These are phyloP conservation scores for Talaromyces sp. DNA, from an alignment of 2,329 filamentous ascomycete species.

Conservation along the genomic window DNA sequence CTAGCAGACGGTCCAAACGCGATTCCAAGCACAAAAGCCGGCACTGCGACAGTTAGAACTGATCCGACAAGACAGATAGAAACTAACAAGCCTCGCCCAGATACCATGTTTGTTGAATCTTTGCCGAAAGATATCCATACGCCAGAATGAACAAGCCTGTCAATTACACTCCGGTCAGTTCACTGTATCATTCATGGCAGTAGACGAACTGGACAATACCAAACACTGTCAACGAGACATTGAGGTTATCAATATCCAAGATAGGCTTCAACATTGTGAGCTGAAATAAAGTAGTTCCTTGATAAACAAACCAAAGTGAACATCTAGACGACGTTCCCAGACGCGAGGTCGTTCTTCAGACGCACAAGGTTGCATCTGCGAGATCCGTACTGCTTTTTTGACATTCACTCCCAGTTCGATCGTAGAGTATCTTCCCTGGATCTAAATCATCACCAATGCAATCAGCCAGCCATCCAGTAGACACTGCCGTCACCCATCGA, in stretches of 20 bases:
- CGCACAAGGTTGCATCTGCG: neutral
- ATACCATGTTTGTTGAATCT: slow-evolving; percentile 35
- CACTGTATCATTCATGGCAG: neutral
- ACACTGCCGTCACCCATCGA: neutral
- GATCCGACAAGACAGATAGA: slow-evolving; percentile 1
- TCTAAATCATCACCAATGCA: neutral
- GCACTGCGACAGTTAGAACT: slow-evolving; percentile 37
- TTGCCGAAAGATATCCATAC: slow-evolving; percentile 29
- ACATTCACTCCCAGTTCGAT: neutral
- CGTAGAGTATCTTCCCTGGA: neutral
- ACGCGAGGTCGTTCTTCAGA: neutral
- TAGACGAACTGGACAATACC: slow-evolving; percentile 17
- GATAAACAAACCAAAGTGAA: neutral
- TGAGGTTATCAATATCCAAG: slow-evolving; percentile 30
- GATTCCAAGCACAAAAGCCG: slow-evolving; percentile 51
- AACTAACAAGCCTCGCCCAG: slow-evolving; percentile 34
- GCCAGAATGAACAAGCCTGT: slow-evolving; percentile 28
- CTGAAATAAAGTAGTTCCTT: neutral
- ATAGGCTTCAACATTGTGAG: slow-evolving; percentile 29
- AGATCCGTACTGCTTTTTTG: neutral
- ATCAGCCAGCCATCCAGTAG: neutral
- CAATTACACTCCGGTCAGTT: neutral
- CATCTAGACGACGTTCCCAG: neutral
- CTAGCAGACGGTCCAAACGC: slow-evolving; percentile 51
- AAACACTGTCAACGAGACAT: slow-evolving; percentile 27